Evolutionary conservation across 306 rosid species (phyloP).

Genomic region (Lupinus albus): DNA sequence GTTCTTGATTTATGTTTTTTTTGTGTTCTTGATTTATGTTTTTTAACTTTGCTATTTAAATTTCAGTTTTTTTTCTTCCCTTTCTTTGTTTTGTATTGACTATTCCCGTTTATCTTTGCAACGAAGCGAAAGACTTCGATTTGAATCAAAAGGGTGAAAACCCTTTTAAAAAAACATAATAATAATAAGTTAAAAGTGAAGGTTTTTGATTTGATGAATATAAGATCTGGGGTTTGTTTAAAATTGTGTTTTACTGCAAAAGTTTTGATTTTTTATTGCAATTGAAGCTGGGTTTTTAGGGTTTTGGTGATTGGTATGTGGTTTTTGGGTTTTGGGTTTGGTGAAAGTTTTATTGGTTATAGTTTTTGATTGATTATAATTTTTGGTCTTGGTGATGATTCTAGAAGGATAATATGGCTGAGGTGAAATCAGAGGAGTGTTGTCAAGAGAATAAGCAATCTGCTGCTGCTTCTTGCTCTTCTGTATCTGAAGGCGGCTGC

Average conservation of each 20-base stretch:
- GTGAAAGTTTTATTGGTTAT: slow-evolving; percentile 31
- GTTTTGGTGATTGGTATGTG: slow-evolving; percentile 41
- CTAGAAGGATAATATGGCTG: slow-evolving; percentile 67
- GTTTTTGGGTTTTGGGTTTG: slow-evolving; percentile 8
- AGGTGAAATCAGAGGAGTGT: slow-evolving; percentile 68
- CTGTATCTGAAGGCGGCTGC: slow-evolving; percentile 78
- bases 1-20: slow-evolving; percentile 13
- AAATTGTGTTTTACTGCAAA: slow-evolving; percentile 37
- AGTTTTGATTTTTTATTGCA: slow-evolving; percentile 37
- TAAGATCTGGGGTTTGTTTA: slow-evolving; percentile 70
- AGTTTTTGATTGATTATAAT: slow-evolving; percentile 46
- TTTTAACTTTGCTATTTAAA: slow-evolving; percentile 1
- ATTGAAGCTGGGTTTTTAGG: slow-evolving; percentile 41
- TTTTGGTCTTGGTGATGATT: slow-evolving; percentile 59
- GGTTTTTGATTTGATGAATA: slow-evolving; percentile 61
- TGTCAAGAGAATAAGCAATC: slow-evolving; percentile 92
- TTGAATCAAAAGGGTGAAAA: slow-evolving; percentile 28
- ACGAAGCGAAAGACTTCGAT: slow-evolving; percentile 26
- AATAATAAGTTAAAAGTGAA: background rate
- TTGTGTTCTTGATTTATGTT: background rate
- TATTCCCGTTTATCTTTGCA: slow-evolving; percentile 35
- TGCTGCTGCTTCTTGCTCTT: slow-evolving; percentile 77
- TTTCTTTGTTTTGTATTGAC: slow-evolving; percentile 37
- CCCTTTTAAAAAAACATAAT: background rate
- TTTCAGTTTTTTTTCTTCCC: slow-evolving; percentile 35